Evolutionary conservation across 495 filamentous ascomycete species (phyloP).

Genomic region (Podospora conica): DNA sequence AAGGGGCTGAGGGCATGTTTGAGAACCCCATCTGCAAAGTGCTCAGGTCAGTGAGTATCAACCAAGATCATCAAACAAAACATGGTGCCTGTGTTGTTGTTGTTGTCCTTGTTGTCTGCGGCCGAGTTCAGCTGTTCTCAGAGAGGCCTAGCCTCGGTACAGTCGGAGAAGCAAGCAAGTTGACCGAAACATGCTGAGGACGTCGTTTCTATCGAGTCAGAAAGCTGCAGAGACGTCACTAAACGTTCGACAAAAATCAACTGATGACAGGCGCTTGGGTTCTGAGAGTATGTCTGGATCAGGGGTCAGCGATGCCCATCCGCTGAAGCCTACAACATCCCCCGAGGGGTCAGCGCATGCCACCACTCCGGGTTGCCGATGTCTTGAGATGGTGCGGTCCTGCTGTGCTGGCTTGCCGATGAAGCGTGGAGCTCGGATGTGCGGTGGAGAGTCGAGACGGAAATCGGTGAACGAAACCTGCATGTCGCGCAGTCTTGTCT

Average conservation of each 20-base stretch:
- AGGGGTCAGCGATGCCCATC: neutral
- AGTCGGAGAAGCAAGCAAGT: neutral
- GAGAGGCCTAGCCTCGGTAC: neutral
- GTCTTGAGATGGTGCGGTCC: neutral
- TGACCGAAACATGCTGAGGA: neutral
- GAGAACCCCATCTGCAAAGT: neutral
- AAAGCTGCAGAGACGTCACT: neutral
- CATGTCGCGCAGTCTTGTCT: neutral
- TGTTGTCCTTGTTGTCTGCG: neutral
- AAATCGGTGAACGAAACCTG: neutral
- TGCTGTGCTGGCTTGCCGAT: neutral
- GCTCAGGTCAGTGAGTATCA: neutral
- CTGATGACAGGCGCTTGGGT: neutral
- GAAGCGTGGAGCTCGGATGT: neutral
- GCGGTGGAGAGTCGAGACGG: neutral
- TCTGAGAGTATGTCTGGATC: neutral
- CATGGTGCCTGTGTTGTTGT: neutral
- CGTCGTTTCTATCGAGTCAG: neutral
- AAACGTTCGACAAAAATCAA: neutral
- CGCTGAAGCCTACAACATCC: neutral
- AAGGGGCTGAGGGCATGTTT: neutral
- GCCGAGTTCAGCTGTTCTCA: neutral
- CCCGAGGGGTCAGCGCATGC: neutral
- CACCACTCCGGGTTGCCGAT: neutral
- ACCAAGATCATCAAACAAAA: neutral